A percentile compares a stretch with the other conserved stretches of the same genome.
These are phyloP conservation scores for Neocatenulostroma microsporum DNA, from an alignment of 2,329 filamentous ascomycete genomes.

Conservation along the genomic window DNA sequence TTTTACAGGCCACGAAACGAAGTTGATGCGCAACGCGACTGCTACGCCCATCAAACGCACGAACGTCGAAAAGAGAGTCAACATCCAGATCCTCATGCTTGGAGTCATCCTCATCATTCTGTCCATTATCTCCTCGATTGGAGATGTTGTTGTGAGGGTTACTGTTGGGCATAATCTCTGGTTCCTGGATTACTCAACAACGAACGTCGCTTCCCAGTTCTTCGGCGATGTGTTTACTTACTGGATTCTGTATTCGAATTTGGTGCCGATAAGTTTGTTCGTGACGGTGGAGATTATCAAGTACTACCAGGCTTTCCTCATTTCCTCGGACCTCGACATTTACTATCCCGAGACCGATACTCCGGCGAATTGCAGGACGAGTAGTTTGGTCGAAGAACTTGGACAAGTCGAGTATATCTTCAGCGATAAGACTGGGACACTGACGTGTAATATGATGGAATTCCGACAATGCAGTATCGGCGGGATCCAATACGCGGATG, in stretches of 20 bases:
- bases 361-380: constrained; percentile 90
- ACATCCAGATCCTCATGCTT: constrained; percentile 84
- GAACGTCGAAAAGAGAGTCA: constrained; percentile 88
- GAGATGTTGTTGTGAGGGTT: constrained; percentile 73
- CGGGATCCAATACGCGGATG: constrained; percentile 87
- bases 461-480: constrained; percentile 92
- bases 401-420: constrained; percentile 99
- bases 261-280: constrained; percentile 96
- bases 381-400: constrained; percentile 90
- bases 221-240: constrained; percentile 94
- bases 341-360: constrained; percentile 96
- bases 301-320: constrained; percentile 94
- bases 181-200: constrained; percentile 61
- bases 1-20: constrained; percentile 96
- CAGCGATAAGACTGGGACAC: constrained; percentile 92
- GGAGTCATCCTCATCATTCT: constrained; percentile 75
- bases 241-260: constrained; percentile 93
- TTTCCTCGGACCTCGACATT: constrained; percentile 95
- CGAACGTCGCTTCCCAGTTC: constrained; percentile 71
- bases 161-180: constrained; percentile 54
- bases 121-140: constrained; percentile 83
- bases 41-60: constrained; percentile 96
- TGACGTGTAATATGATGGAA: constrained; percentile 99
- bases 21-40: constrained; percentile 97
- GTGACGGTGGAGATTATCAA: constrained; percentile 97